Percentiles rank a stretch among this genome's conserved stretches.
phyloP scores from a whole-genome alignment of 1,284 basidiomycete genomes.

The Erythrobasidium hasegawianum region DNA sequence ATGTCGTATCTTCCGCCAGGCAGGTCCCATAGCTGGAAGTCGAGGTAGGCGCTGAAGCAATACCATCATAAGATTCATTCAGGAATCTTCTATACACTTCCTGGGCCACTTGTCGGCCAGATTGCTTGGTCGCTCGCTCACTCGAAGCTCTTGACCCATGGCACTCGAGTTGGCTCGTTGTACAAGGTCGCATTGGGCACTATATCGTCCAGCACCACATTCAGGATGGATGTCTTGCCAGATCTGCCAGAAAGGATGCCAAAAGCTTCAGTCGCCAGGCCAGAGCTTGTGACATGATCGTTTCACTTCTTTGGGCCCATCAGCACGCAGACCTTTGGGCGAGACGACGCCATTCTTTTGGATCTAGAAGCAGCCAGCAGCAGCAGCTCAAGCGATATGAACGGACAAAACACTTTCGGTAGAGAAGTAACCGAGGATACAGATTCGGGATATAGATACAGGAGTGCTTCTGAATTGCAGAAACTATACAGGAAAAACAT shows the following conservation, averaged over 20 bases:
- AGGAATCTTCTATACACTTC: constrained; percentile 18
- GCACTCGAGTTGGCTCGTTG: constrained; percentile 77
- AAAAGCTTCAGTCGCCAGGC: neutral
- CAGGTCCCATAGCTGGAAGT: constrained; percentile 92
- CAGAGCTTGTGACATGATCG: constrained; percentile 20
- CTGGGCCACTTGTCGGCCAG: constrained; percentile 12
- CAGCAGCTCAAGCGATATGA: no score
- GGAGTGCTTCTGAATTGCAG: no score
- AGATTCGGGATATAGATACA: no score
- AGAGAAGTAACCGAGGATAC: no score
- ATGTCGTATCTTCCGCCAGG: constrained; percentile 73
- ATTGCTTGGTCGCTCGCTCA: constrained; percentile 53
- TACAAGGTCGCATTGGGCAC: constrained; percentile 84
- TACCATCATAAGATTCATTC: neutral
- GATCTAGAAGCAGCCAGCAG: no score
- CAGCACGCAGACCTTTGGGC: neutral
- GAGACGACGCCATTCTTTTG: neutral
- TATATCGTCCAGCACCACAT: constrained; percentile 83
- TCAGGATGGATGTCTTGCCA: constrained; percentile 87
- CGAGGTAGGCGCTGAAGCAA: constrained; percentile 71
- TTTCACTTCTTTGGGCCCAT: neutral
- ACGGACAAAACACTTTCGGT: no score
- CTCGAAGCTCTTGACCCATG: constrained; percentile 74
- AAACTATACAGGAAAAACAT: no score
- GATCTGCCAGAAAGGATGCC: constrained; percentile 56